These are phyloP conservation scores for Cladosporium sp. DNA, from an alignment of 2,329 filamentous ascomycete genomes.

Conservation along the genomic window DNA sequence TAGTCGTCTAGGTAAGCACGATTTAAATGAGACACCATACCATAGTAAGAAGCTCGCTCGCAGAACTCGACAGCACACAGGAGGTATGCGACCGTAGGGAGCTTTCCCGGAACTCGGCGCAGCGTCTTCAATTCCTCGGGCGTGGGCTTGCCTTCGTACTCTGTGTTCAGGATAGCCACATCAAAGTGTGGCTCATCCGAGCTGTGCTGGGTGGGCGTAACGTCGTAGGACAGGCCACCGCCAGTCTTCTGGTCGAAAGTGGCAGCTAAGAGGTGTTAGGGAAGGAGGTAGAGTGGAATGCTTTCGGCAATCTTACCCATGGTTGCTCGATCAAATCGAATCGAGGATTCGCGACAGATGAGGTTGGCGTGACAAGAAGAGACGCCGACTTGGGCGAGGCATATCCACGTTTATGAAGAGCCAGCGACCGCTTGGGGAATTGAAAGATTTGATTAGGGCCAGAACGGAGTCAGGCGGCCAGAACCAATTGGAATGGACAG, in stretches of 20 bases:
- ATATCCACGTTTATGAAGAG: not conserved
- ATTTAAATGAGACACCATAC: conserved; percentile 26
- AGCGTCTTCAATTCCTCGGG: conserved; percentile 47
- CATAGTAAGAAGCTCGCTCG: conserved; percentile 61
- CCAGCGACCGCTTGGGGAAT: not conserved
- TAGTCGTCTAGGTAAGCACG: not conserved
- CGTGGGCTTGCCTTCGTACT: conserved; percentile 38
- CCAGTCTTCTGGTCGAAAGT: not conserved
- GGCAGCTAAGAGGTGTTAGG: not conserved
- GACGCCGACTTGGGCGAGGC: not conserved
- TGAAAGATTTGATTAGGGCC: not conserved
- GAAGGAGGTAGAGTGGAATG: not conserved
- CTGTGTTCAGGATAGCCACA: conserved; percentile 8
- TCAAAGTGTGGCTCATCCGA: not conserved
- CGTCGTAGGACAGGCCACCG: not conserved
- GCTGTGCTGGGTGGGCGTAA: not conserved
- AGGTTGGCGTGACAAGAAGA: not conserved
- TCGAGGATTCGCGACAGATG: not conserved
- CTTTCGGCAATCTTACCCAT: not conserved
- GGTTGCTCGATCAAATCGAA: not conserved
- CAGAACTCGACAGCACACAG: conserved; percentile 61
- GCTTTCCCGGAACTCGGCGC: conserved; percentile 49
- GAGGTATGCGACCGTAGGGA: conserved; percentile 54
- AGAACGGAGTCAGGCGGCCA: not conserved
- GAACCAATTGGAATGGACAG: not conserved